Conservation (phyloP, 2,329 filamentous ascomycete species). For the Aphanocladium album region DNA sequence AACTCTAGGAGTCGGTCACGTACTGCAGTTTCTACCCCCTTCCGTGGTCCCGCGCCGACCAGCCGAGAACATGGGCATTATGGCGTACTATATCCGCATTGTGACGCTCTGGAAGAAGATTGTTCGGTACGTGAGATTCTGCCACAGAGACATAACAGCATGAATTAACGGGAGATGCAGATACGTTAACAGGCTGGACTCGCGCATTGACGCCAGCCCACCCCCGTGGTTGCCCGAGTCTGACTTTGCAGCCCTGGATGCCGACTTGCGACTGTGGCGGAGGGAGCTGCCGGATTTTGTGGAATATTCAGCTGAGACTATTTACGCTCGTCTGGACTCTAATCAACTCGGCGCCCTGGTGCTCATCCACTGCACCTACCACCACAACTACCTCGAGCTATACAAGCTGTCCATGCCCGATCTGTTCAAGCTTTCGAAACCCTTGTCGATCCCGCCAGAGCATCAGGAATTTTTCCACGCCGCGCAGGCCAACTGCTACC, state of each 20-base stretch:
- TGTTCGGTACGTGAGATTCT: constrained; percentile 24
- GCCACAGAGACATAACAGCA: not conserved
- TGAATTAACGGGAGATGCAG: not conserved
- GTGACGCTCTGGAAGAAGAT: constrained; percentile 37
- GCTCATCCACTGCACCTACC: constrained; percentile 41
- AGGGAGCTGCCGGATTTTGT: constrained; percentile 38
- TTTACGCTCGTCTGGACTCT: constrained; percentile 42
- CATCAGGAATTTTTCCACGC: constrained; percentile 32
- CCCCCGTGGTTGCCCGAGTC: constrained; percentile 40
- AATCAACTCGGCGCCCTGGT: constrained; percentile 41
- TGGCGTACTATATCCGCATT: constrained; percentile 39
- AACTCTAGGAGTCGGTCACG: constrained; percentile 35
- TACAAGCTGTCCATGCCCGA: constrained; percentile 43
- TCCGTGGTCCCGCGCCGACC: constrained; percentile 34
- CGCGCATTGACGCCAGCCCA: constrained; percentile 31
- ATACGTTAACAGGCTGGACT: constrained; percentile 39
- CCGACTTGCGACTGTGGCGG: constrained; percentile 36
- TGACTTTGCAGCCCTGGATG: constrained; percentile 36
- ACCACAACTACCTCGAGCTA: constrained; percentile 41
- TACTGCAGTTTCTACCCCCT: constrained; percentile 34
- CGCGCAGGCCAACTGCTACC: constrained; percentile 33
- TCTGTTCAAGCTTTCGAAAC: constrained; percentile 38
- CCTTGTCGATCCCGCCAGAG: constrained; percentile 34
- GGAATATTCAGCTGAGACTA: constrained; percentile 38
- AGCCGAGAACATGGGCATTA: constrained; percentile 39